A percentile compares a stretch with the other conserved stretches of the same genome.
These are phyloP conservation scores for Neonothopanus nambi DNA, from an alignment of 1,284 basidiomycete genomes.

Conservation along the genomic window DNA sequence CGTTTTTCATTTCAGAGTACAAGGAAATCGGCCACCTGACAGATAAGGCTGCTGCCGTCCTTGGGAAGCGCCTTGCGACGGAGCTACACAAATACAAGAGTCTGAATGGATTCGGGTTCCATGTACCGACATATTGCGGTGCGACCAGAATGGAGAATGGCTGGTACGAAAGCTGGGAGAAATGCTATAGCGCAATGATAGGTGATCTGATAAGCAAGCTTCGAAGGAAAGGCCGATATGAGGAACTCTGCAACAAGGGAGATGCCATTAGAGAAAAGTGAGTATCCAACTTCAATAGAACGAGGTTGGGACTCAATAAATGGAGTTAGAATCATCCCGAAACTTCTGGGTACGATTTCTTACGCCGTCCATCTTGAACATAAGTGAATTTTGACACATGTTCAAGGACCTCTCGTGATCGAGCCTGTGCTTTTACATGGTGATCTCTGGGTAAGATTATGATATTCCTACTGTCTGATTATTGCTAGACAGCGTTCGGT, in stretches of 20 bases:
- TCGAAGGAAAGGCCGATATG: conserved; percentile 40
- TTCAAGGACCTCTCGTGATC: conserved; percentile 52
- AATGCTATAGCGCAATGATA: conserved; percentile 70
- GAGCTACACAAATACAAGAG: conserved; percentile 64
- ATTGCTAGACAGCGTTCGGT: conserved; percentile 12
- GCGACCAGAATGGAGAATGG: conserved; percentile 76
- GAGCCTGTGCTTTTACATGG: conserved; percentile 82
- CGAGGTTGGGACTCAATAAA: neutral
- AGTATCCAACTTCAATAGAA: conserved; percentile 26
- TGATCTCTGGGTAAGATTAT: conserved; percentile 72
- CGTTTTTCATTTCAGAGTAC: conserved; percentile 78
- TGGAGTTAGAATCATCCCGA: conserved; percentile 68
- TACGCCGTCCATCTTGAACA: neutral
- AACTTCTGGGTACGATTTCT: conserved; percentile 52
- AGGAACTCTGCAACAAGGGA: conserved; percentile 54
- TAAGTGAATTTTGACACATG: neutral
- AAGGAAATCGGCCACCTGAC: conserved; percentile 57
- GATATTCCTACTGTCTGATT: conserved; percentile 18
- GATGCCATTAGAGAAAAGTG: conserved; percentile 59
- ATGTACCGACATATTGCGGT: conserved; percentile 80
- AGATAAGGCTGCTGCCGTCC: conserved; percentile 42
- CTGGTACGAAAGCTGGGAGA: conserved; percentile 73
- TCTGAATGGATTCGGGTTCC: conserved; percentile 69
- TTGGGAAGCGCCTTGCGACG: conserved; percentile 65
- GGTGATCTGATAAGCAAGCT: conserved; percentile 64